Evolutionary conservation across 176 grass and related monocot genomes (phyloP).

Genomic region (Aegilops sharonensis): DNA sequence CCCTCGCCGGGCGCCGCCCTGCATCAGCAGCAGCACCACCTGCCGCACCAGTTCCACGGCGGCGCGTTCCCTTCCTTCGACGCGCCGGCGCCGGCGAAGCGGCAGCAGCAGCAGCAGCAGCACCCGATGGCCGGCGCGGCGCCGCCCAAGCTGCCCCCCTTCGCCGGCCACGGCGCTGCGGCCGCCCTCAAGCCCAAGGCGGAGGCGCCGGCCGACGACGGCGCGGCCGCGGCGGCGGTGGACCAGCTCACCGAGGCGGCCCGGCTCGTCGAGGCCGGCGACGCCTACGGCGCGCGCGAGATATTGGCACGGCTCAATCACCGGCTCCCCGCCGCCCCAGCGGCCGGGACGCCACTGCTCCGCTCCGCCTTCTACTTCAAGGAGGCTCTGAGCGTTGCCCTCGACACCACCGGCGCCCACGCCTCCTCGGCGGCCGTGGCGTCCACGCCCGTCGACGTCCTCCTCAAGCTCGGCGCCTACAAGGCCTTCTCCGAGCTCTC

Average conservation of each 20-base stretch:
- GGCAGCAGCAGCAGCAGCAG: slow-evolving; percentile 18
- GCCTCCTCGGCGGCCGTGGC: not conserved
- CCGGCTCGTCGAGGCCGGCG: slow-evolving; percentile 37
- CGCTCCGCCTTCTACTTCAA: slow-evolving; percentile 89
- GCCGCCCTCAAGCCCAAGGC: slow-evolving; percentile 23
- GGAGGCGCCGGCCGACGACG: slow-evolving; percentile 11
- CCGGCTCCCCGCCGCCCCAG: slow-evolving; percentile 50
- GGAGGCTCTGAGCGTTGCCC: slow-evolving; percentile 55
- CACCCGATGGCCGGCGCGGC: slow-evolving; percentile 24
- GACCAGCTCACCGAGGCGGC: slow-evolving; percentile 45
- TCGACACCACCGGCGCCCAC: slow-evolving; percentile 17
- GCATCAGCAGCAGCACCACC: slow-evolving; percentile 25
- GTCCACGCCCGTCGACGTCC: slow-evolving; percentile 47
- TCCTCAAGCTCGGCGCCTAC: slow-evolving; percentile 64
- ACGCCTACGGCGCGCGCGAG: slow-evolving; percentile 51
- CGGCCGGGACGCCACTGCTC: slow-evolving; percentile 55
- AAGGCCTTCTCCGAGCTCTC: slow-evolving; percentile 78
- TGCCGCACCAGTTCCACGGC: not conserved
- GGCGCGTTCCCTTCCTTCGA: slow-evolving; percentile 15
- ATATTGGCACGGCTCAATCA: slow-evolving; percentile 94
- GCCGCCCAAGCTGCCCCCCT: slow-evolving; percentile 28
- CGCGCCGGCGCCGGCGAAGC: not conserved
- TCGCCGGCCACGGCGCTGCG: slow-evolving; percentile 19
- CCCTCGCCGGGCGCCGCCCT: not conserved
- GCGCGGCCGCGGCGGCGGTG: not conserved